These are phyloP conservation scores for Mycena polygramma DNA, from an alignment of 768 basidiomycete genomes.

Conservation along the genomic window DNA sequence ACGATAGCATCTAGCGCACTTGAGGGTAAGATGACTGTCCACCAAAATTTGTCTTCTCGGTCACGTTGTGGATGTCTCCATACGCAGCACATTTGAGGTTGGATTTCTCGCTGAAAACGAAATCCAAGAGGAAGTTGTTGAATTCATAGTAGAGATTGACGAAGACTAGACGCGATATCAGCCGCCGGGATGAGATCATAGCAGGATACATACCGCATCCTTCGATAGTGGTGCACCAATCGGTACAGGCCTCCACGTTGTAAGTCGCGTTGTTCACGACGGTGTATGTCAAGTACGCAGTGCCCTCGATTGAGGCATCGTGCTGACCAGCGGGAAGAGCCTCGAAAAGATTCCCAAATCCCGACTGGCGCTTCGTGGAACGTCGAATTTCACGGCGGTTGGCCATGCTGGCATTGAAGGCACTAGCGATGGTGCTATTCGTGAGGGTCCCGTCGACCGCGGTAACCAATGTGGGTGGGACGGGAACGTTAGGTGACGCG, in stretches of 20 bases:
- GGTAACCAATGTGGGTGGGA: neutral
- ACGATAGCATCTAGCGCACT: constrained; percentile 10
- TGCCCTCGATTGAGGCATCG: constrained; percentile 61
- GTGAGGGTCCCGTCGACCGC: neutral
- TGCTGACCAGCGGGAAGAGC: constrained; percentile 51
- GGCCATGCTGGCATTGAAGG: neutral
- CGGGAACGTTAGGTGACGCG: neutral
- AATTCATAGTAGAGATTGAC: constrained; percentile 64
- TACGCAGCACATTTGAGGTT: constrained; percentile 64
- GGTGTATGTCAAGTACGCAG: constrained; percentile 63
- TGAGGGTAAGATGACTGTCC: constrained; percentile 55
- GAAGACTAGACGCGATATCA: constrained; percentile 50
- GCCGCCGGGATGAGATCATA: neutral
- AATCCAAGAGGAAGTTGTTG: constrained; percentile 59
- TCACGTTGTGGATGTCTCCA: constrained; percentile 56
- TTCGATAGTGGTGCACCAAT: constrained; percentile 52
- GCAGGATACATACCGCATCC: constrained; percentile 56
- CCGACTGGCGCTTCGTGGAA: constrained; percentile 40
- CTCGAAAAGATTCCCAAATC: constrained; percentile 50
- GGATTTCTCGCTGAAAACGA: constrained; percentile 52
- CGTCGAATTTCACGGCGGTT: constrained; percentile 12
- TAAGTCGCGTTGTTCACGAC: constrained; percentile 61
- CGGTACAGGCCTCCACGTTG: constrained; percentile 57
- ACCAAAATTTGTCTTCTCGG: constrained; percentile 61
- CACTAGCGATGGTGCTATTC: neutral